Evolutionary conservation across 2,329 filamentous ascomycete genomes (phyloP).

Genomic region (Calonectria fujianensis): DNA sequence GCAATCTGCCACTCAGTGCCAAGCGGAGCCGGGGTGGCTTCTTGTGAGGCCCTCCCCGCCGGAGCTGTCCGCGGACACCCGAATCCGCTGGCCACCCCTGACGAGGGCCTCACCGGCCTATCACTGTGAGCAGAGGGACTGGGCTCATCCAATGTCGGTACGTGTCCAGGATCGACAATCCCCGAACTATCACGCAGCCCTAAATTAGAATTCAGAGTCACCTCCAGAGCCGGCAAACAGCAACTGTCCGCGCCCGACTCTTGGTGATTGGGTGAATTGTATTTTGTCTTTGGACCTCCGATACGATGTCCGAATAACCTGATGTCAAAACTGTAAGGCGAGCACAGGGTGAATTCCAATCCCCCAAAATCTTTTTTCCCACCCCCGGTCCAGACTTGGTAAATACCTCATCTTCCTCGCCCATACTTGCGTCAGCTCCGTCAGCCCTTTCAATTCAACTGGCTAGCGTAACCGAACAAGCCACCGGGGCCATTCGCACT

Average conservation of each 20-base stretch:
- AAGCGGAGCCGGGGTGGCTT: neutral
- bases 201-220: neutral
- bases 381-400: neutral
- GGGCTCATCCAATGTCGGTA: neutral
- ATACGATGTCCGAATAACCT: neutral
- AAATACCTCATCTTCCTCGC: neutral
- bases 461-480: neutral
- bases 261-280: neutral
- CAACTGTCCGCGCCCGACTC: neutral
- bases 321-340: neutral
- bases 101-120: conserved; percentile 2
- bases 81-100: neutral
- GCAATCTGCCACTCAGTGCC: neutral
- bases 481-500: neutral
- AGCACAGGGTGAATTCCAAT: neutral
- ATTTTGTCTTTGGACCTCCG: neutral
- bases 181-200: neutral
- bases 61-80: neutral
- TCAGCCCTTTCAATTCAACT: neutral
- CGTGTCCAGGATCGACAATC: neutral
- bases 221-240: neutral
- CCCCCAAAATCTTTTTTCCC: neutral
- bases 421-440: conserved; percentile 1
- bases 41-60: neutral
- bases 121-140: neutral